Base-by-base conservation (phyloP, 352 stramenopile species). In the Globisporangium cystogenes region DNA sequence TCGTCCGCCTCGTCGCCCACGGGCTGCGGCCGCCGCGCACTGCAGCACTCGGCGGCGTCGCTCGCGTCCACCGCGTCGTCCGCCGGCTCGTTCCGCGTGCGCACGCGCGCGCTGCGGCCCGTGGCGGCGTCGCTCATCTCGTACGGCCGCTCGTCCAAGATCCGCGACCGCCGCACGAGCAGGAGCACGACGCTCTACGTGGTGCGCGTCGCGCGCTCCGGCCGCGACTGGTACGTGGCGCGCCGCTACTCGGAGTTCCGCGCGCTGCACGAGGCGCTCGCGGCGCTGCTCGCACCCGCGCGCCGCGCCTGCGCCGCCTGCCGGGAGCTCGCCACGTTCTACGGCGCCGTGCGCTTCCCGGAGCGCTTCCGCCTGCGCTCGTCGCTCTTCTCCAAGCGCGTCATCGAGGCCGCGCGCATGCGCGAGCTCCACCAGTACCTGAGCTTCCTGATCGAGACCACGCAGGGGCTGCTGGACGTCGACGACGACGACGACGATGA, bases 241-340 rank as follows among this genome's bases (percentile, higher is more conserved):
- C 75, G 80, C 37, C 79, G 79, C 41, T 90, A 85, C 63, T 88
- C 76, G 21, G 79, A 87, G 61, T 90, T 90, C 56, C 79, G 79
- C 29, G 64, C 63, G 37, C 62, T 90, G 37, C 62, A 87, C 52
- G 62, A 64, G 16, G 55, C 59, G 36, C 63, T 90, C 20, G 60
- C 60, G 29, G 51, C 40, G 3, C 57, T 68, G 29, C 76, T 84
- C 24, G 45, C 26, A 23, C 44, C 26, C 41, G 36, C 21, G 21
- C 33, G 33, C 16, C 41, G 63, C 24, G 8, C 29, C 24, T 88
- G 79, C 56, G 36, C 54, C 21, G 64, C 75, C 15, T 90, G 79
- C 51, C 53, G 62, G 4, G 70, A 87, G 53, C 72, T 90, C 40
- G 60, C 66, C 29, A 51, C 37, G 7, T 82, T 81, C 37, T 78